phyloP scores from a whole-genome alignment of 192 early-diverging fungal species.

The Coemansia sp. region DNA sequence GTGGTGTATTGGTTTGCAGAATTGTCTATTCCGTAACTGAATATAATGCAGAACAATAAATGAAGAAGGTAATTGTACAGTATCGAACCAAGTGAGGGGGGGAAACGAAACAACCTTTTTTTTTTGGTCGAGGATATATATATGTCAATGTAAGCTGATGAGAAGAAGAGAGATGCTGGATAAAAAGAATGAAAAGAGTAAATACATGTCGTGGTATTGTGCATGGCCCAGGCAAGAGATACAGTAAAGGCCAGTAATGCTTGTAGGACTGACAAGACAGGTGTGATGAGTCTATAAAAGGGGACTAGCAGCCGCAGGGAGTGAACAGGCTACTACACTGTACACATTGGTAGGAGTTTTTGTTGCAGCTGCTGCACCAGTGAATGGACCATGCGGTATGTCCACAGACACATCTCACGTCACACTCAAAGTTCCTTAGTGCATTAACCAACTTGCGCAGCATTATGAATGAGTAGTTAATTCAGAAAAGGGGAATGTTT shows the following conservation, averaged over 20 bases:
- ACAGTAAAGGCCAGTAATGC: neutral
- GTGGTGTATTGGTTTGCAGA: too few relatives aligned
- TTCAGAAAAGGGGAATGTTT: neutral
- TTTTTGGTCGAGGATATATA: too few relatives aligned
- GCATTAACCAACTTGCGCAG: conserved; percentile 17
- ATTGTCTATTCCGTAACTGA: too few relatives aligned
- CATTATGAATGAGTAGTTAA: conserved; percentile 6
- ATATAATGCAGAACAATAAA: too few relatives aligned
- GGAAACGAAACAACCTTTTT: too few relatives aligned
- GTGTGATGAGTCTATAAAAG: neutral
- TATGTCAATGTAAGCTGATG: neutral
- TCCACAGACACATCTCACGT: conserved; percentile 34
- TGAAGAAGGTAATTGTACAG: neutral
- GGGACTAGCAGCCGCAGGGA: conserved; percentile 3
- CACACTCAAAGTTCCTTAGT: conserved; percentile 29
- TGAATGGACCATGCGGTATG: conserved; percentile 45
- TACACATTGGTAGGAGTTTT: conserved; percentile 43
- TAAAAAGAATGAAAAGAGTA: neutral
- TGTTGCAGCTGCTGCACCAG: conserved; percentile 31
- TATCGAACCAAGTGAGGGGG: too few relatives aligned
- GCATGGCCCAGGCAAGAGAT: neutral
- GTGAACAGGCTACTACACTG: conserved; percentile 37
- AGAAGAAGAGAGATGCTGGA: neutral
- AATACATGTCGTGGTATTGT: neutral
- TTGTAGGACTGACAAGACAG: neutral